Evolutionary conservation across 495 filamentous ascomycete species (phyloP), one percentile per base, ranked within the genome.

Genomic region (Bacidia gigantensis): DNA sequence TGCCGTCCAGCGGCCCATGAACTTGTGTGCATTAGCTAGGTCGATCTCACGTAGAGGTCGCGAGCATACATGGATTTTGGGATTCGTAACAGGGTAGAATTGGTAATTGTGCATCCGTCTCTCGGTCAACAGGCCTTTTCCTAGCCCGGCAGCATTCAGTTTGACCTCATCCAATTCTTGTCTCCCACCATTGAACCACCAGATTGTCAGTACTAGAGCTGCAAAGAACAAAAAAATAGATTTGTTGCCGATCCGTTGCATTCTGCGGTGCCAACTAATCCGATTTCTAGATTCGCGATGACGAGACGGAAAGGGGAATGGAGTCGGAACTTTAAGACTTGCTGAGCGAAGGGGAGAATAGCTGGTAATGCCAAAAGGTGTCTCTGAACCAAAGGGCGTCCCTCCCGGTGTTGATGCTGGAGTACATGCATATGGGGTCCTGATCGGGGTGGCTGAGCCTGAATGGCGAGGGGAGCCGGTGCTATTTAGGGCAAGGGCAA

Each of bases 1-100:
- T 10, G 64, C 46, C 7, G 64, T 66, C 64, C 64, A 67, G 23
- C 64, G 59, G 3, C 64, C 64, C 14, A 64, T 60, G 41, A 64
- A 67, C 64, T 67, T 42, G 14, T 40, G 5, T 18, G 22, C 10
- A 22, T 51, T 18, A 50, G n/a, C 18, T n/a, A 21, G 17, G 21
- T 5, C 2, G 21, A 14, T 20, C 22, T 22, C 21, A 11, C 7
- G 21, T 25, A 1, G 14, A 5, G 23, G 1, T 26, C 9, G n/a
- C 5, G 18, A 11, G 48, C 60, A 11, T 18, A 65, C 63, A 50
- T 65, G 60, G 38, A 65, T 65, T 44, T 60, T 64, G 11, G 60
- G 59, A 47, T 64, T 58, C 3, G 60, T 58, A 17, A 63, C 63
- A 5, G 63, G 63, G 21, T 56, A 57, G 53, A 63, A 64, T 21